phyloP scores from a whole-genome alignment of 2,329 filamentous ascomycete species.

The Daldinia eschscholtzii region DNA sequence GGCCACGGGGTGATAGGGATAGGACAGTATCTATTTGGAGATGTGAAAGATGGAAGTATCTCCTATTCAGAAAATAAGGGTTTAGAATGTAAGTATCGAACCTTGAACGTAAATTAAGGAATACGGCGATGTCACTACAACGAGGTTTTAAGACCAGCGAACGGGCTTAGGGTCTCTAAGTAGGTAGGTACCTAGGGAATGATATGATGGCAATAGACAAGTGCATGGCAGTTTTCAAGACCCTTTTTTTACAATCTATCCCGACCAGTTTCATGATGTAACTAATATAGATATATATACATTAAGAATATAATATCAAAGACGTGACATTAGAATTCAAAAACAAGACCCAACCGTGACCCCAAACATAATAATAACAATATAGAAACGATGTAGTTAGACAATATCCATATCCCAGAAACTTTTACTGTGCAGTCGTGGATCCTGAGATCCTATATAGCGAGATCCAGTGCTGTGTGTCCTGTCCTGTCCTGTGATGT shows the following conservation, averaged over 20 bases:
- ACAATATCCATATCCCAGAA: neutral
- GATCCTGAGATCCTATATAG: neutral
- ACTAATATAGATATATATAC: slow-evolving; percentile 4
- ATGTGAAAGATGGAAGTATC: neutral
- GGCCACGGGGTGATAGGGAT: neutral
- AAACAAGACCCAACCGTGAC: neutral
- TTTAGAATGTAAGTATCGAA: neutral
- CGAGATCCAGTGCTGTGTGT: slow-evolving; percentile 29
- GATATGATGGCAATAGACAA: neutral
- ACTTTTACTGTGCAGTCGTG: neutral
- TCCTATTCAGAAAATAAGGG: neutral
- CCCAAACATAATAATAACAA: neutral
- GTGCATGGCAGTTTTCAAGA: neutral
- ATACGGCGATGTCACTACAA: neutral
- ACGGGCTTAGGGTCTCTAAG: neutral
- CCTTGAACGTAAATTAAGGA: neutral
- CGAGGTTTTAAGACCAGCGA: neutral
- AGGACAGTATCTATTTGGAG: neutral
- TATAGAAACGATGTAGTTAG: neutral
- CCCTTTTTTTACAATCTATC: slow-evolving; percentile 4
- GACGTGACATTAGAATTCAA: neutral
- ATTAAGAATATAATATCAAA: neutral
- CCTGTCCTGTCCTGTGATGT: slow-evolving; percentile 27
- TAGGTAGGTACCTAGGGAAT: neutral
- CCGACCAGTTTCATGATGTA: neutral